Base-by-base conservation (phyloP, 352 stramenopile species). In the Globisporangium carolinianum region DNA sequence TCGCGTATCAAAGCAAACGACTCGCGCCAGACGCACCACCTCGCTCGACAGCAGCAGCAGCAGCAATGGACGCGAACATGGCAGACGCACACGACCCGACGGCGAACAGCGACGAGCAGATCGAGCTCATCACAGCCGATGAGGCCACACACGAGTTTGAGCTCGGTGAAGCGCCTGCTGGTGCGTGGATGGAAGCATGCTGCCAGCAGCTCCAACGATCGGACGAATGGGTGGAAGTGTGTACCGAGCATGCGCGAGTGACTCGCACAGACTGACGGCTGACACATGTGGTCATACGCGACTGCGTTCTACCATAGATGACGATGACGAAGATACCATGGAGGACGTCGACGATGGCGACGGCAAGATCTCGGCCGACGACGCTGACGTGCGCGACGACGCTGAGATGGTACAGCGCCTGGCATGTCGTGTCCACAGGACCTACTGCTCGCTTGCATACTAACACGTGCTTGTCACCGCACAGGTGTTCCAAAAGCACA, bases 101-200 rank as follows among this genome's bases (percentile, higher is more conserved):
- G n/a, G 54, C 72, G 37, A 62, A 83, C 48, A 60, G 84, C 46
- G 73, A 89, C 57, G 82, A 73, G 61, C 73, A 92, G 53, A 87
- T 91, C 39, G 86, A 93, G 49, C 71, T 94, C 65, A 93, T 95
- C 72, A 80, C 81, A 52, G 67, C 75, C 32, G 82, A 95, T 54
- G 86, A 95, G 48, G 78, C 71, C 36, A 78, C 75, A 14, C 67
- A 94, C 60, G 86, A 95, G 72, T 94, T 90, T 60, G 83, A 88
- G 0, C 77, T 95, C 18, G 86, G 86, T 46, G 86, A 93, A 42
- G 80, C 76, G 11, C 83, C 83, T 35, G 65, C 72, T 76, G 84
- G 84, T 94, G 48, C 50, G 65, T 58, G 42, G 45, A 37, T 15
- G 41, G 53, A 53, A 61, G 51, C 41, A 6, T 5, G 9, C 41